A percentile compares a stretch with the other conserved stretches of the same genome.
These are phyloP conservation scores for Penicillium alfredii DNA, from an alignment of 495 filamentous ascomycete species.

Conservation along the genomic window DNA sequence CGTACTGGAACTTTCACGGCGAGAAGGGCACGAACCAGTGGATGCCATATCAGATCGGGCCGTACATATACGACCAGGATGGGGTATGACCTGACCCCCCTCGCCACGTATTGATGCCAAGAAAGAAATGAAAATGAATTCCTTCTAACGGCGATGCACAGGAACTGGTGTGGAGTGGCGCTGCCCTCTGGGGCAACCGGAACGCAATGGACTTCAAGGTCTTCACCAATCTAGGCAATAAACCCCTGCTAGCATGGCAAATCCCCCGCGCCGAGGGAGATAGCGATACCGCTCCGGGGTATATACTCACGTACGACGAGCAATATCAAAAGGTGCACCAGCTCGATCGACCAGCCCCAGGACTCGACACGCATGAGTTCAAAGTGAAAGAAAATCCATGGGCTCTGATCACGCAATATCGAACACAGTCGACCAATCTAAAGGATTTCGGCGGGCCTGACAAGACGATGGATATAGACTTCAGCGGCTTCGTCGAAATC, in stretches of 20 bases:
- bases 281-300: neutral
- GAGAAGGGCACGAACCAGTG: slow-evolving; percentile 19
- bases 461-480: slow-evolving; percentile 13
- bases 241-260: slow-evolving; percentile 2
- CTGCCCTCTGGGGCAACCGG: slow-evolving; percentile 10
- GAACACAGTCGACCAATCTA: slow-evolving; percentile 17
- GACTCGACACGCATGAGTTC: slow-evolving; percentile 22
- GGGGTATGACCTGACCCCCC: slow-evolving; percentile 6
- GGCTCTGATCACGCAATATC: slow-evolving; percentile 9
- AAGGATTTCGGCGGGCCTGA: slow-evolving; percentile 19
- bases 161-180: slow-evolving; percentile 8
- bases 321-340: slow-evolving; percentile 15
- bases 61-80: slow-evolving; percentile 11
- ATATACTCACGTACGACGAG: neutral
- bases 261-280: too few species aligned
- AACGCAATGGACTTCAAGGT: neutral
- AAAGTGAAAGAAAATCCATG: slow-evolving; percentile 9
- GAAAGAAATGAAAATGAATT: neutral
- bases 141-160: neutral
- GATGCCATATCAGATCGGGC: slow-evolving; percentile 7
- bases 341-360: slow-evolving; percentile 17
- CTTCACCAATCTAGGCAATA: slow-evolving; percentile 3
- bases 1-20: slow-evolving; percentile 15
- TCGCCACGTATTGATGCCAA: neutral
- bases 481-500: slow-evolving; percentile 19